Conservation (phyloP, 495 filamentous ascomycete species). For the Amniculicola lignicola region DNA sequence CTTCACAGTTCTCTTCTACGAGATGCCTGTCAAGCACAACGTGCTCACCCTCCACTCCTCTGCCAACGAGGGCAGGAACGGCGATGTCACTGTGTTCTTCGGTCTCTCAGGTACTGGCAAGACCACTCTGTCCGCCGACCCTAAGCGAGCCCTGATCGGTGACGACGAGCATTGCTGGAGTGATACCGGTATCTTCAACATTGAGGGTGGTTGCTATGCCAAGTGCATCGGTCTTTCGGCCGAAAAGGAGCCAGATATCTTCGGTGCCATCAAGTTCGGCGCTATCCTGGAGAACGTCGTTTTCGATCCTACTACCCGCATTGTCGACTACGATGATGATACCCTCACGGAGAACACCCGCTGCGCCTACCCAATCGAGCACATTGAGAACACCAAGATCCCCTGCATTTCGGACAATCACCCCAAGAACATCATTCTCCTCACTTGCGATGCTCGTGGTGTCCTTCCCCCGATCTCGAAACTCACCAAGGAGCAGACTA, state of each 20-base stretch:
- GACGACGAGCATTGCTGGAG: slow-evolving; percentile 99
- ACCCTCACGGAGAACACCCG: slow-evolving; percentile 98
- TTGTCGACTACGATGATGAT: slow-evolving; percentile 90
- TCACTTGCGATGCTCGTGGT: slow-evolving; percentile 96
- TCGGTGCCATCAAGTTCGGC: slow-evolving; percentile 91
- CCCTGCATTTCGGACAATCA: slow-evolving; percentile 84
- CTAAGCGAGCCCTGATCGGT: slow-evolving; percentile 92
- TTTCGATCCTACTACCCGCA: slow-evolving; percentile 84
- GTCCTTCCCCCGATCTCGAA: slow-evolving; percentile 98
- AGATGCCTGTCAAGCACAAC: slow-evolving; percentile 99
- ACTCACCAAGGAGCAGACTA: slow-evolving; percentile 90
- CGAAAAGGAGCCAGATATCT: slow-evolving; percentile 98
- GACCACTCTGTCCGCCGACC: slow-evolving; percentile 95
- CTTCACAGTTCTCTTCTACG: slow-evolving; percentile 99
- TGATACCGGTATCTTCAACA: slow-evolving; percentile 96
- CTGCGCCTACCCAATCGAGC: slow-evolving; percentile 98
- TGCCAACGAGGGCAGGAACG: slow-evolving; percentile 81
- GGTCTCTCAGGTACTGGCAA: slow-evolving; percentile 98
- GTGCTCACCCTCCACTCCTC: slow-evolving; percentile 96
- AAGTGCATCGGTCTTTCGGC: slow-evolving; percentile 97
- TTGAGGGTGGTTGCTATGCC: slow-evolving; percentile 98
- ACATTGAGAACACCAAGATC: slow-evolving; percentile 97
- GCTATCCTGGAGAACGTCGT: slow-evolving; percentile 98
- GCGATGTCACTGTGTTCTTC: slow-evolving; percentile 98
- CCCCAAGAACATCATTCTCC: slow-evolving; percentile 94